Percentiles rank a stretch among this genome's conserved stretches.
Conservation (phyloP, 805 yeast genomes). For the Saturnispora mendoncae region DNA sequence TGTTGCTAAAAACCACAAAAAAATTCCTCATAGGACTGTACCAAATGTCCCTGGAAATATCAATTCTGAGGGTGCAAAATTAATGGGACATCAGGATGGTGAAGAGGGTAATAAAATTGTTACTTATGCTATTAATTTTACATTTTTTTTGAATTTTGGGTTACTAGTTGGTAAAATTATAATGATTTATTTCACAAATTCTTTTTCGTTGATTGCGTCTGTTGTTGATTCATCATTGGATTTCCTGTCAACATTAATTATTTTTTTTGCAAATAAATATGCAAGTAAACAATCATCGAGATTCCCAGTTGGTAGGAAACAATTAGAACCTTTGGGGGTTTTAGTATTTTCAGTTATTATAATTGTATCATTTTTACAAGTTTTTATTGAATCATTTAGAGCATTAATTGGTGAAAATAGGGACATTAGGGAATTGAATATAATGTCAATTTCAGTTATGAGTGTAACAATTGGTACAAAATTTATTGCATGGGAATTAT, state of each 20-base stretch:
- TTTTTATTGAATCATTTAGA: slow-evolving; percentile 53
- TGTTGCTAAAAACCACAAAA: not conserved
- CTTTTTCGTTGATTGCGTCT: slow-evolving; percentile 72
- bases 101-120: slow-evolving; percentile 30
- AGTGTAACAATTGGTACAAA: slow-evolving; percentile 50
- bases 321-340: slow-evolving; percentile 73
- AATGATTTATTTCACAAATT: slow-evolving; percentile 55
- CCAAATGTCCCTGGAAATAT: slow-evolving; percentile 48
- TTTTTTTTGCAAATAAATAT: slow-evolving; percentile 48
- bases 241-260: slow-evolving; percentile 65
- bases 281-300: slow-evolving; percentile 30
- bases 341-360: slow-evolving; percentile 64
- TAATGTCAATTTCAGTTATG: slow-evolving; percentile 53
- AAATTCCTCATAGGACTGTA: not conserved
- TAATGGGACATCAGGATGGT: slow-evolving; percentile 30
- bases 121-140: slow-evolving; percentile 58
- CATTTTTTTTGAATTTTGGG: slow-evolving; percentile 50
- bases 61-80: slow-evolving; percentile 47
- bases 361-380: slow-evolving; percentile 62
- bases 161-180: slow-evolving; percentile 51
- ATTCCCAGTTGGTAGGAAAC: slow-evolving; percentile 63
- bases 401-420: slow-evolving; percentile 33
- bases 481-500: slow-evolving; percentile 54
- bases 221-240: slow-evolving; percentile 70
- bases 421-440: slow-evolving; percentile 39